Conservation (phyloP, 2,329 filamentous ascomycete genomes). For the Paraphoma chrysanthemicola region DNA sequence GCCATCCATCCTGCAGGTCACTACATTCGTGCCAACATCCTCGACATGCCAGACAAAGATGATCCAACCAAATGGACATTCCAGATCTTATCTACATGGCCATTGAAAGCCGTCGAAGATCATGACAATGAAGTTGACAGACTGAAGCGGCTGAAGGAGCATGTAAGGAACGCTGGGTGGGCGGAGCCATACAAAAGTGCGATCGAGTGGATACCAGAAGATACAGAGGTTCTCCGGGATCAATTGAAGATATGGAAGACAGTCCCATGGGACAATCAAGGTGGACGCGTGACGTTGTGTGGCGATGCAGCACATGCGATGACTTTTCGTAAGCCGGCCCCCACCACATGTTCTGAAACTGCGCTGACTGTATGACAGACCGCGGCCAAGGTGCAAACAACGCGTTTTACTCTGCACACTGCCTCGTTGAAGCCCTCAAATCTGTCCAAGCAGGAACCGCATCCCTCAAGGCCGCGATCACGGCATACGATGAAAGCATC, state of each 20-base stretch:
- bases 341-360: not conserved
- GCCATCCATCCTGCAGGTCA: constrained; percentile 41
- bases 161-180: constrained; percentile 34
- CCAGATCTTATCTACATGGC: constrained; percentile 43
- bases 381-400: constrained; percentile 50
- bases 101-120: constrained; percentile 31
- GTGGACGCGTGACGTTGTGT: constrained; percentile 43
- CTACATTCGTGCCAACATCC: constrained; percentile 38
- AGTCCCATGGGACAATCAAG: constrained; percentile 41
- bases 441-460: constrained; percentile 12
- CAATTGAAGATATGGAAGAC: constrained; percentile 46
- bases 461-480: constrained; percentile 23
- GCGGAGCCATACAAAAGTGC: constrained; percentile 44
- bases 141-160: constrained; percentile 33
- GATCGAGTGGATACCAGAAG: constrained; percentile 42
- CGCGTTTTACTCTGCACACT: constrained; percentile 43
- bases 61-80: constrained; percentile 46
- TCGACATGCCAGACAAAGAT: constrained; percentile 40
- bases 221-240: constrained; percentile 36
- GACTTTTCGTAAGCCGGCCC: constrained; percentile 41
- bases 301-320: constrained; percentile 52
- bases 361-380: constrained; percentile 22
- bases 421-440: constrained; percentile 33
- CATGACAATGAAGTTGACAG: constrained; percentile 34
- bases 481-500: constrained; percentile 35